Percentiles rank a stretch among this genome's conserved stretches.
Conservation (phyloP, 169 alveolate species). For the Eimeria falciformis region DNA sequence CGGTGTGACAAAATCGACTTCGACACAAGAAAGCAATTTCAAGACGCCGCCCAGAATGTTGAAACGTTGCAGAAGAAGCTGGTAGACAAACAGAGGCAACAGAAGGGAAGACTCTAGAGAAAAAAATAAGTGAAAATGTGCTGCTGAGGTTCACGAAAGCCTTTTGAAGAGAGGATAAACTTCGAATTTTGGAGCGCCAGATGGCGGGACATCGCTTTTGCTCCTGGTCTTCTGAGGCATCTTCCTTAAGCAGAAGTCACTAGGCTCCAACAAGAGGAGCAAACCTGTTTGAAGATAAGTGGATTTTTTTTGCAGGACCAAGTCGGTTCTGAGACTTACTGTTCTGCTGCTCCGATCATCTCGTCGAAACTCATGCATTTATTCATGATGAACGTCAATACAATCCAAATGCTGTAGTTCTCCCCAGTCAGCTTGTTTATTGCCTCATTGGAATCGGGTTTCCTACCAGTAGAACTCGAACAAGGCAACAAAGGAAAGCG, state of each 20-base stretch:
- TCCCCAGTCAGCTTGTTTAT: background rate
- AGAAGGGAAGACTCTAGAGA: slow-evolving; percentile 46
- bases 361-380: slow-evolving; percentile 73
- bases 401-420: slow-evolving; percentile 72
- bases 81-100: slow-evolving; percentile 50
- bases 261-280: slow-evolving; percentile 58
- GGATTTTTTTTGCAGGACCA: background rate
- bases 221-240: too few relatives aligned
- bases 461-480: slow-evolving; percentile 58
- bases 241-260: too few relatives aligned
- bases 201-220: too few relatives aligned
- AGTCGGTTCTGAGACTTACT: slow-evolving; percentile 52
- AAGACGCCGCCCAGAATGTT: slow-evolving; percentile 32
- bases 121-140: background rate
- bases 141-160: background rate
- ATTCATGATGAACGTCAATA: slow-evolving; percentile 67
- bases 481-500: slow-evolving; percentile 47
- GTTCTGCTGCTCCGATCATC: slow-evolving; percentile 66
- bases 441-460: background rate
- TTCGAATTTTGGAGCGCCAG: too few relatives aligned
- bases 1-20: slow-evolving; percentile 52
- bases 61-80: slow-evolving; percentile 49
- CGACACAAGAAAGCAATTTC: slow-evolving; percentile 17
- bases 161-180: too few relatives aligned
- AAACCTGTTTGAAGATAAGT: slow-evolving; percentile 18